Percentiles rank a stretch among this genome's conserved stretches.
Conservation (phyloP, 352 stramenopile species). For the Plasmopara halstedii region DNA sequence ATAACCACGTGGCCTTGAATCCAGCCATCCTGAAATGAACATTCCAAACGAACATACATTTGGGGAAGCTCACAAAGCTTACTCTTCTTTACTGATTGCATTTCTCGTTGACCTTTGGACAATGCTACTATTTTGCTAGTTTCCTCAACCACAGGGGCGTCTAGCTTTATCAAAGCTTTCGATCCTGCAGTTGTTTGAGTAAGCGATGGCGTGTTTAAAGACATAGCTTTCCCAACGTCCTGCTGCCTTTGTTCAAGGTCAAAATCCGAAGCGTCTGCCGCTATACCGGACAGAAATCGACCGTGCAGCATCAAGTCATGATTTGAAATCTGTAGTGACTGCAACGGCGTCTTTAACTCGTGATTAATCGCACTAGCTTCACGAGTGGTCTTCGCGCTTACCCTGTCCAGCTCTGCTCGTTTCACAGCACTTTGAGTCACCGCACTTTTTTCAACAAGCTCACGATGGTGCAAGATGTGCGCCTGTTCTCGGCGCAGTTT, state of each 20-base stretch:
- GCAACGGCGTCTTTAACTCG: conserved; percentile 34
- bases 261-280: conserved; percentile 49
- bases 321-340: conserved; percentile 66
- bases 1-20: conserved; percentile 58
- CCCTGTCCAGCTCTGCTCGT: conserved; percentile 16
- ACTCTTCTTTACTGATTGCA: conserved; percentile 4
- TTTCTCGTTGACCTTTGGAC: conserved; percentile 2
- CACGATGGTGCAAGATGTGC: conserved; percentile 35
- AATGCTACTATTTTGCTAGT: neutral
- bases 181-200: conserved; percentile 17
- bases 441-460: conserved; percentile 32
- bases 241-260: conserved; percentile 20
- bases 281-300: conserved; percentile 61
- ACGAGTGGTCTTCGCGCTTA: conserved; percentile 11
- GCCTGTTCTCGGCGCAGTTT: conserved; percentile 51
- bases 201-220: conserved; percentile 4
- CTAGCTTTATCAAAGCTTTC: neutral
- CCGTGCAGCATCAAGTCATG: conserved; percentile 61
- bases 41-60: conserved; percentile 67
- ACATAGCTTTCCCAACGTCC: too few species aligned
- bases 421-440: conserved; percentile 33
- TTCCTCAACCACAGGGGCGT: neutral
- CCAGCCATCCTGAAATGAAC: conserved; percentile 54
- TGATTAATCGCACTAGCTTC: conserved; percentile 10
- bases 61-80: conserved; percentile 39